Conservation (phyloP, 441 rosid species). For the Croton setiger region DNA sequence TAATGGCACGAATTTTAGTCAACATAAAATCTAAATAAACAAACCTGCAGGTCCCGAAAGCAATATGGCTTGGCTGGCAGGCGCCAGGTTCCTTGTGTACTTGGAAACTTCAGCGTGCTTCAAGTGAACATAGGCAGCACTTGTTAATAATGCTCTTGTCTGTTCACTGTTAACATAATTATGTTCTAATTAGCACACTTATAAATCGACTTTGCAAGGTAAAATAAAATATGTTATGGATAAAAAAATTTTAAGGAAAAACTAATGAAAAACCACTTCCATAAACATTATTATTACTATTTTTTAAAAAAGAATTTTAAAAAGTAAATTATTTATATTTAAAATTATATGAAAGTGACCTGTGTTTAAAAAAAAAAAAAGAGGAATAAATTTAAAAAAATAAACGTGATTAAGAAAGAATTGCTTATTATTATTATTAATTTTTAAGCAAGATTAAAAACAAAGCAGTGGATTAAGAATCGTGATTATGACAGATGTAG, state of each 20-base stretch:
- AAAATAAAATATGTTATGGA: too few species aligned
- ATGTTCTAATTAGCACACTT: not conserved
- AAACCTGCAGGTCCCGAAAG: slow-evolving; percentile 94
- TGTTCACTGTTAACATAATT: slow-evolving; percentile 58
- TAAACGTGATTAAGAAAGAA: too few species aligned
- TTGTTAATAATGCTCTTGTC: slow-evolving; percentile 67
- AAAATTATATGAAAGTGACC: too few species aligned
- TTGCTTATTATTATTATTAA: too few species aligned
- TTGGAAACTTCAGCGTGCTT: slow-evolving; percentile 82
- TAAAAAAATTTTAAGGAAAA: too few species aligned
- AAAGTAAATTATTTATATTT: too few species aligned
- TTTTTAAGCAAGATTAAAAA: not conserved
- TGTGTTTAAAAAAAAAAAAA: too few species aligned
- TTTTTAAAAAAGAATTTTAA: too few species aligned
- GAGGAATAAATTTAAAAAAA: too few species aligned
- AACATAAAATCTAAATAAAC: slow-evolving; percentile 12
- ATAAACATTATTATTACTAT: too few species aligned
- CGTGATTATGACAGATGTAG: too few species aligned
- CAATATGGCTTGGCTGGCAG: slow-evolving; percentile 79
- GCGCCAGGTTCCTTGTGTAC: slow-evolving; percentile 70
- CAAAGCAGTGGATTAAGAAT: not conserved
- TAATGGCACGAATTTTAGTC: not conserved
- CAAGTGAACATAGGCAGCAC: slow-evolving; percentile 91
- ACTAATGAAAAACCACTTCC: too few species aligned
- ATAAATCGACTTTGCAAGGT: not conserved